Evolutionary conservation across 1,139 yeast genomes (phyloP).

Genomic region (Tardiomyces depauwii): DNA sequence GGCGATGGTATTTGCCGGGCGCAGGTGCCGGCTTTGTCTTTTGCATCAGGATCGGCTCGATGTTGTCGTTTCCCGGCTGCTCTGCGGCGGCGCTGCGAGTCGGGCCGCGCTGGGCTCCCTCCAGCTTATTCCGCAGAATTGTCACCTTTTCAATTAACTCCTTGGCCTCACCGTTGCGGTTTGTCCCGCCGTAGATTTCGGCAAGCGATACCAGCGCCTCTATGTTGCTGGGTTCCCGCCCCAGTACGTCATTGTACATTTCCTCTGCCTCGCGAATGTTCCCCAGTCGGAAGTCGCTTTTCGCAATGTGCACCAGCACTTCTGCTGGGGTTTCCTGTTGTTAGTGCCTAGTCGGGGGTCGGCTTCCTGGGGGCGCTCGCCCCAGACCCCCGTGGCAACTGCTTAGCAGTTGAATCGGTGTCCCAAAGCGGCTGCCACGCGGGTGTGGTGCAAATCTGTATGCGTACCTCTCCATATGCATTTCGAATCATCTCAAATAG

Average conservation of each 20-base stretch:
- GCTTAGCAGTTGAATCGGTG: too few relatives aligned
- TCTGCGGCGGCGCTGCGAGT: neutral
- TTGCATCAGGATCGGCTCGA: neutral
- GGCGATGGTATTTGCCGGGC: too few relatives aligned
- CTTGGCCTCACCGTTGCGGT: conserved; percentile 53
- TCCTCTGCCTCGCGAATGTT: conserved; percentile 59
- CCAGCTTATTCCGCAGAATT: conserved; percentile 16
- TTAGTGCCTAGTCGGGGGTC: too few relatives aligned
- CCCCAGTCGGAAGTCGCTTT: conserved; percentile 65
- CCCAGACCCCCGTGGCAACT: too few relatives aligned
- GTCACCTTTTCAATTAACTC: conserved; percentile 40
- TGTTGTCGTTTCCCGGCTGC: neutral
- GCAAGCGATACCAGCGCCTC: conserved; percentile 72
- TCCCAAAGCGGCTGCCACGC: too few relatives aligned
- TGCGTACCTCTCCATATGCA: neutral
- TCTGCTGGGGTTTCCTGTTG: conserved; percentile 13
- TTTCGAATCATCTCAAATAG: conserved; percentile 39
- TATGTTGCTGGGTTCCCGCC: conserved; percentile 48
- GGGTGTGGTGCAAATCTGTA: too few relatives aligned
- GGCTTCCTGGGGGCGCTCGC: too few relatives aligned
- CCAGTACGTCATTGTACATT: conserved; percentile 48
- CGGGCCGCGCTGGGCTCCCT: neutral
- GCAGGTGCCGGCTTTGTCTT: too few relatives aligned
- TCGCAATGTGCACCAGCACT: conserved; percentile 54
- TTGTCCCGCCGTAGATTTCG: conserved; percentile 61